Evolutionary conservation across 345 rosid genomes (phyloP).

Genomic region (Rubroshorea leprosula): DNA sequence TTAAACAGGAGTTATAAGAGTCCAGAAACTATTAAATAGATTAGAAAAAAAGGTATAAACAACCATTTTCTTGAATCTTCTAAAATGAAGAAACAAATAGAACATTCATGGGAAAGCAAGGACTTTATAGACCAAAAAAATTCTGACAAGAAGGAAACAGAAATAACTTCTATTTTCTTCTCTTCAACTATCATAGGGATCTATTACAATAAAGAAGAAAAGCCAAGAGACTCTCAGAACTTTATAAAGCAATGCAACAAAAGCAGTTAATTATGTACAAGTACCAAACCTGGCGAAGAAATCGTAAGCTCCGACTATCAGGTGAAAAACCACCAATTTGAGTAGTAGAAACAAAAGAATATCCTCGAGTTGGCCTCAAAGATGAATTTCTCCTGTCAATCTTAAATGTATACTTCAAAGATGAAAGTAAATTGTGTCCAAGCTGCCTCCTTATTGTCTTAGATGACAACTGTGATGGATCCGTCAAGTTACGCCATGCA

Average conservation of each 20-base stretch:
- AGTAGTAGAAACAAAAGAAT: conserved; percentile 67
- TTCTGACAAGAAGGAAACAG: too few relatives aligned
- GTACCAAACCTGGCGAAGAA: conserved; percentile 69
- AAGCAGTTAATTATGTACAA: background rate
- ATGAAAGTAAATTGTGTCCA: conserved; percentile 75
- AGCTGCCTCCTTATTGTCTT: conserved; percentile 73
- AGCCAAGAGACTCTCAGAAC: too few relatives aligned
- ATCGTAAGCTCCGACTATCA: conserved; percentile 74
- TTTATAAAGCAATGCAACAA: background rate
- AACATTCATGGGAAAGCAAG: too few relatives aligned
- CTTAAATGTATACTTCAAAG: conserved; percentile 69
- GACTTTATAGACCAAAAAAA: too few relatives aligned
- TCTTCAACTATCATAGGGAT: too few relatives aligned
- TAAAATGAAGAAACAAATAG: too few relatives aligned
- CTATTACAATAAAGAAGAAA: too few relatives aligned
- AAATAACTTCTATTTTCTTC: too few relatives aligned
- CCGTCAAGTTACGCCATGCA: conserved; percentile 71
- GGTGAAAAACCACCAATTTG: conserved; percentile 89
- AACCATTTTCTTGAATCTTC: too few relatives aligned
- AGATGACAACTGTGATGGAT: conserved; percentile 72
- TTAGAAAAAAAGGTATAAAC: too few relatives aligned
- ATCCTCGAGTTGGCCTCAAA: conserved; percentile 79
- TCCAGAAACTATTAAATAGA: too few relatives aligned
- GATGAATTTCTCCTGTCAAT: conserved; percentile 69
- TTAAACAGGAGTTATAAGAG: too few relatives aligned